Base-by-base conservation (phyloP, 2,329 filamentous ascomycete species). In the Myriosclerotinia scirpicola region DNA sequence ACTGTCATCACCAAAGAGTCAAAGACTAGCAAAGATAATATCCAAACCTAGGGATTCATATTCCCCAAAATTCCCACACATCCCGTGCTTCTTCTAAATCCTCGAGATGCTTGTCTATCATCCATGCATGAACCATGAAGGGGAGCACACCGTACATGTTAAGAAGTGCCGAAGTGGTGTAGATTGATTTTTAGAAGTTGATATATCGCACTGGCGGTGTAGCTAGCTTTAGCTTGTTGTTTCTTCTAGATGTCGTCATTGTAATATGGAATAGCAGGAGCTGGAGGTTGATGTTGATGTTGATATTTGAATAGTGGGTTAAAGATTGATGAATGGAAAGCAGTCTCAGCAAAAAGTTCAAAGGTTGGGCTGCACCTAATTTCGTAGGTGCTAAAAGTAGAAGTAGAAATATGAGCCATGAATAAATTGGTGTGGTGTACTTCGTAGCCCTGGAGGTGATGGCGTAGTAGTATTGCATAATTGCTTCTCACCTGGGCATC, bases 51-150 rank as follows among this genome's bases (percentile, higher is more conserved):
- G 40, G n/a, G n/a, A n/a, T n/a, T 30, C 22, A 15, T 30, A 20
- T 26, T n/a, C n/a, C 17, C 15, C 5, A 46, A 36, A 59, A 36
- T 17, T 48, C 56, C 22, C 15, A 2, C 20, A 20, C 56, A 59
- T 59, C 42, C 17, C 42, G 42, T 59, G 56, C 8, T 48, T 48
- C 56, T 48, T 46, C 4, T 59, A 46, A 15, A 46, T 48, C 22
- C 15, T 54, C 15, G 36, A 44, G 36, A 54, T 54, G 34, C 60
- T 54, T 36, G 38, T 42, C n/a, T 34, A 15, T 54, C 17, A 12
- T 63, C 44, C 60, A 63, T 63, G 60, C 60, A 63, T 63, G 38
- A 54, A 63, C 36, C 42, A 60, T 65, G 64, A 12, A 38, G 6
- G 15, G 3, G 44, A 64, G 26, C 46, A 42, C n/a, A 63, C 9